Evolutionary conservation across 1,284 basidiomycete genomes (phyloP), one percentile per base, ranked within the genome.

Genomic region (Ustilago curta): DNA sequence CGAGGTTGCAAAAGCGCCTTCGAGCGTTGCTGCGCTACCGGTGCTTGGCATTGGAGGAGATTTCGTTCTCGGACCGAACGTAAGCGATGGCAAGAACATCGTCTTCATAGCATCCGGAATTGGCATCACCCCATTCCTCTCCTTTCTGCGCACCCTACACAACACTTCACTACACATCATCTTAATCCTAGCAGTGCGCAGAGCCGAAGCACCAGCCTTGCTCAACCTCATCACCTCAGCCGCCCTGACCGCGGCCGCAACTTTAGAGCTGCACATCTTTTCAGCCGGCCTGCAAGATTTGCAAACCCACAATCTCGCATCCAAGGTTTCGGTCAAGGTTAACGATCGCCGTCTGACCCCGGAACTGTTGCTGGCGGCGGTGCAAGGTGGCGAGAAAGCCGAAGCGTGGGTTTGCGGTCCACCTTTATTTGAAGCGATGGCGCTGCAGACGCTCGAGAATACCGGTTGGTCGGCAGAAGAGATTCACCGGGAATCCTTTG

Each of bases 321-420:
- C 63, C 9, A 31, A 59, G 12, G 21, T 55, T 4, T 25, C 11
- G 1, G 21, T 72, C n/a, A 44, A 23, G 12, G 50, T 35, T 7
- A 57, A 72, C 42, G 50, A 45, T 18, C 5, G 40, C 18, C 60
- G 64, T n/a, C 57, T 72, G 12, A 50, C 4, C 8, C 49, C 64
- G 16, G 60, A 63, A 14, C 27, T 59, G 27, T 37, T 66, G 47
- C 49, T 64, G 4, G 5, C 18, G 21, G 27, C 48, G 35, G 19
- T 39, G 42, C 4, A 21, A n/a, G 2, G 31, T 9, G 2, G 52
- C 9, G 16, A 40, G n/a, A 56, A 45, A 16, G 35, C 52, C 8
- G 64, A 68, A 31, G 60, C 61, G 8, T 73, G 60, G 60, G 54
- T 73, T 2, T 73, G 70, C 11, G 70, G 64, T 14, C 55, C 60